Evolutionary conservation across 2,329 filamentous ascomycete species (phyloP), one percentile per base, ranked within the genome.

Genomic region (Drechslerella stenobrocha): DNA sequence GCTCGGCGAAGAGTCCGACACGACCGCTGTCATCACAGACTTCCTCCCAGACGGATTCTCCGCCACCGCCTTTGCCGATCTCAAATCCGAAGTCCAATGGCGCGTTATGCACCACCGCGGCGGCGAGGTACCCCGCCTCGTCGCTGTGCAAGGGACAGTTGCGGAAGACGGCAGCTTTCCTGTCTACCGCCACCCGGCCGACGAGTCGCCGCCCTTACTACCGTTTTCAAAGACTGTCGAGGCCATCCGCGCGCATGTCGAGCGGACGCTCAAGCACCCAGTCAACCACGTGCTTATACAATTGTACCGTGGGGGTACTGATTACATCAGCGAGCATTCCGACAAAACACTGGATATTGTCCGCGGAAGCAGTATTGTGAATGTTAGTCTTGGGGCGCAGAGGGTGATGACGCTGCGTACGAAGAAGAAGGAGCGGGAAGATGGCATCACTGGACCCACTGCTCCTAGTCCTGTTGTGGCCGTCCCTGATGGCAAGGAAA

Each of bases 341-440:
- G 93, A 98, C 76, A 98, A 98, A 78, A 96, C 92, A 0, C 80
- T 98, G 22, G 93, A 98, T 75, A 93, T 98, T 59, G 85, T 84
- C 9, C 84, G 82, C 23, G 85, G 81, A 2, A 93, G 88, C 22
- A 91, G 82, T 65, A 95, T 98, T 71, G 90, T 91, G 71, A 98
- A 97, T 74, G 84, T 96, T 50, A 96, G 90, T 71, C 82, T 97
- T n/a, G 93, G 93, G 0, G 91, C 92, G 0, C 86, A 95, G 77
- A 82, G 93, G 53, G 91, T 85, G 1, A 96, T 97, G 91, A 82
- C 88, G 0, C 83, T 98, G 32, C 85, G 93, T 52, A 92, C 87
- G 8, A 96, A 95, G 78, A 87, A 87, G 69, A 75, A 74, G 37
- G 77, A 78, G 26, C 81, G 78, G 74, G 76, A 77, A 72, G 73